Evolutionary conservation across 148 eudicot genomes (phyloP).

Genomic region (Polygonum aviculare): DNA sequence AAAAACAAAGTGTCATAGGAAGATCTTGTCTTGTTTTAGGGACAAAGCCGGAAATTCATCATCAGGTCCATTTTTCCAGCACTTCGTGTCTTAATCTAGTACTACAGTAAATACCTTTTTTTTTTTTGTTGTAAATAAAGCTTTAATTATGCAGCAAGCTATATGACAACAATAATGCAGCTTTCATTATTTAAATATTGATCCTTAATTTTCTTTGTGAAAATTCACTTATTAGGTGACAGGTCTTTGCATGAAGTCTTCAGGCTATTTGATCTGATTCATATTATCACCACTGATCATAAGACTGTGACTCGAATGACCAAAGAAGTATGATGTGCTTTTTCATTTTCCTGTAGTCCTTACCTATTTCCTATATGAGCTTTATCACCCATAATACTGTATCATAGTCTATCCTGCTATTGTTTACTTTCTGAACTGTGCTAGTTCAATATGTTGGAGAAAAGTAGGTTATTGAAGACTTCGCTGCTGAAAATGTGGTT

Average conservation of each 20-base stretch:
- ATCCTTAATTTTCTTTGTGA: background rate
- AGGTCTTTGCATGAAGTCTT: constrained; percentile 80
- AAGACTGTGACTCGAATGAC: constrained; percentile 67
- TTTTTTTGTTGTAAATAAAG: background rate
- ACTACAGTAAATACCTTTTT: background rate
- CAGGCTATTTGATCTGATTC: constrained; percentile 93
- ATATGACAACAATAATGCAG: background rate
- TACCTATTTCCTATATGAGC: background rate
- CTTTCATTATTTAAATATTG: background rate
- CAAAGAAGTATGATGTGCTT: constrained; percentile 55
- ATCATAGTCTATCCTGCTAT: background rate
- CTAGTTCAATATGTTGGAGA: constrained; percentile 4
- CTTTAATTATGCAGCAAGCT: background rate
- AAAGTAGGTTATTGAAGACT: constrained; percentile 84
- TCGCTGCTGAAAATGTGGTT: constrained; percentile 90
- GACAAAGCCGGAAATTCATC: background rate
- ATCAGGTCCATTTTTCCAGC: background rate
- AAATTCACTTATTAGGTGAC: constrained; percentile 39
- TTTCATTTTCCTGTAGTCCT: constrained; percentile 5
- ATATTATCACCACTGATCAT: constrained; percentile 77
- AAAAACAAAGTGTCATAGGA: background rate
- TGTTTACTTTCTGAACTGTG: background rate
- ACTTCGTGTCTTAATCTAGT: background rate
- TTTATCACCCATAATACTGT: background rate
- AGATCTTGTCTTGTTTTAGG: constrained; percentile 2